phyloP scores from a whole-genome alignment of 2,329 filamentous ascomycete species.

The Alternaria sp. region DNA sequence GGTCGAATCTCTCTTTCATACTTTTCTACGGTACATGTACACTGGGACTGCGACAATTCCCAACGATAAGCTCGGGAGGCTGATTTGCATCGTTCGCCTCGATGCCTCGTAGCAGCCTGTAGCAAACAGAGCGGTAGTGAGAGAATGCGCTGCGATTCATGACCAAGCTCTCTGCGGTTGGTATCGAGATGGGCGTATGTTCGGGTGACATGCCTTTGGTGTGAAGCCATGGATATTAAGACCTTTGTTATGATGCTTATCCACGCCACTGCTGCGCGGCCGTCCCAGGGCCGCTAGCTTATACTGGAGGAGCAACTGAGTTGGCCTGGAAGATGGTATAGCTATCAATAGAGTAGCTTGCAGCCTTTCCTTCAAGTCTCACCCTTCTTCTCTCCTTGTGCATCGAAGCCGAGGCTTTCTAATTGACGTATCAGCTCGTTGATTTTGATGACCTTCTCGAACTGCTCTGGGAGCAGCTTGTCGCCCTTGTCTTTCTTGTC shows the following conservation, averaged over 20 bases:
- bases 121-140: not conserved
- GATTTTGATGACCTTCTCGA: conserved; percentile 97
- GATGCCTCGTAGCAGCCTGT: not conserved
- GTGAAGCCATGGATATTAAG: not conserved
- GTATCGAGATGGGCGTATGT: not conserved
- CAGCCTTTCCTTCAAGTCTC: conserved; percentile 35
- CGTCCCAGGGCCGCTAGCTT: not conserved
- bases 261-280: not conserved
- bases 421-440: conserved; percentile 91
- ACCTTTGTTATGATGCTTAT: not conserved
- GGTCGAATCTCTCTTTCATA: not conserved
- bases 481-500: conserved; percentile 91
- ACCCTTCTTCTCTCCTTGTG: conserved; percentile 72
- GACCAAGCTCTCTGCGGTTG: not conserved
- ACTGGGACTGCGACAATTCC: not conserved
- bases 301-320: not conserved
- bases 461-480: conserved; percentile 86
- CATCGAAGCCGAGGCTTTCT: conserved; percentile 83
- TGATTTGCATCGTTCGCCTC: not conserved
- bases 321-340: not conserved
- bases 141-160: not conserved
- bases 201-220: not conserved
- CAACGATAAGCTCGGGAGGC: not conserved
- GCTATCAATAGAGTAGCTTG: not conserved
- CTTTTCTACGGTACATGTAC: not conserved